Evolutionary conservation across 2,329 filamentous ascomycete genomes (phyloP).

Genomic region (Fusarium xyrophilum): DNA sequence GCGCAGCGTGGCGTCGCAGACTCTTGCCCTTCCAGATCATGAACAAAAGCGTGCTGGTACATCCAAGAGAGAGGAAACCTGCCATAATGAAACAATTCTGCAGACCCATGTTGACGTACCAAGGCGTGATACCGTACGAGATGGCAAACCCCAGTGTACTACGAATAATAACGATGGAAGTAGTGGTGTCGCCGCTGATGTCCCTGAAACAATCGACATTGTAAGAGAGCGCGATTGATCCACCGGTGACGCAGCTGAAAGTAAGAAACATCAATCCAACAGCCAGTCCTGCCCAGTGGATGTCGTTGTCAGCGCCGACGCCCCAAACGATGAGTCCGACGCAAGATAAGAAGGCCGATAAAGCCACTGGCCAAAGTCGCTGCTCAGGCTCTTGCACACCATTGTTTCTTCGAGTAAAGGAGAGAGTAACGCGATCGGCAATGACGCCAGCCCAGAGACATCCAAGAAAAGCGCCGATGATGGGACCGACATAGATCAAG

Average conservation of each 20-base stretch:
- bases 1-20: neutral
- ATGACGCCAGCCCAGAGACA: neutral
- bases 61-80: neutral
- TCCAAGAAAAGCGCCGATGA: neutral
- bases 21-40: neutral
- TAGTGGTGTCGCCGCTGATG: neutral
- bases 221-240: neutral
- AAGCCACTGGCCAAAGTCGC: neutral
- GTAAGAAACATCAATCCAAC: neutral
- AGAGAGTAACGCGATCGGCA: neutral
- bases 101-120: neutral
- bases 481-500: neutral
- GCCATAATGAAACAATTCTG: constrained; percentile 2
- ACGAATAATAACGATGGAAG: neutral
- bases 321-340: neutral
- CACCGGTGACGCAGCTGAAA: neutral
- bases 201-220: constrained; percentile 5
- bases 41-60: neutral
- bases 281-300: neutral
- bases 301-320: neutral
- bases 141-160: neutral
- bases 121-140: neutral
- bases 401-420: neutral
- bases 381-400: neutral
- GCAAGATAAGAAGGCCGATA: neutral